phyloP scores from a whole-genome alignment of 345 rosid species.

The Citrus cavaleriei region DNA sequence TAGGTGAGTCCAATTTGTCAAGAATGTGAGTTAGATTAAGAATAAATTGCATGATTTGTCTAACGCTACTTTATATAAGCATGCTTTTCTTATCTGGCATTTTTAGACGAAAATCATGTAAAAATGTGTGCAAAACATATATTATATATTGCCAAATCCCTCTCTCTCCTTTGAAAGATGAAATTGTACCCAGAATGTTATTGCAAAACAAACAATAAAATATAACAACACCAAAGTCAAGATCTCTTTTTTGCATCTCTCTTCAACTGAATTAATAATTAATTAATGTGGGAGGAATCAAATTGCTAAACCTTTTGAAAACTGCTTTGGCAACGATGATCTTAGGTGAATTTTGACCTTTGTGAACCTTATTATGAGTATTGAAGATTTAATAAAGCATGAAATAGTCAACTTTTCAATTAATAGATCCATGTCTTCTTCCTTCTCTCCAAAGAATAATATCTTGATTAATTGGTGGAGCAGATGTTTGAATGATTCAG shows the following conservation, averaged over 20 bases:
- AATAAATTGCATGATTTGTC: not conserved
- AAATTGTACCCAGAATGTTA: constrained; percentile 1
- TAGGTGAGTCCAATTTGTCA: not conserved
- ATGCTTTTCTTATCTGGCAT: constrained; percentile 3
- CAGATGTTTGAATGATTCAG: constrained; percentile 15
- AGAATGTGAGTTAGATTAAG: not conserved
- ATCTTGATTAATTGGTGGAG: not conserved
- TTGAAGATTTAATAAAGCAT: not conserved
- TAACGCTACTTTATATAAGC: not conserved
- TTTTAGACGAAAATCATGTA: not conserved
- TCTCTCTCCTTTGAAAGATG: not conserved
- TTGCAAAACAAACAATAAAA: not conserved
- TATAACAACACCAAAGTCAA: constrained; percentile 1
- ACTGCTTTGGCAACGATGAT: not conserved
- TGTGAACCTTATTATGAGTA: not conserved
- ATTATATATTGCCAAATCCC: not conserved
- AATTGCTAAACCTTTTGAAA: constrained; percentile 4
- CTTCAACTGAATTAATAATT: constrained; percentile 8
- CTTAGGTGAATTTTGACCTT: constrained; percentile 15
- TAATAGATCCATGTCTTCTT: not conserved
- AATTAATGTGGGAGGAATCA: constrained; percentile 11
- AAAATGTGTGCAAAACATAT: not conserved
- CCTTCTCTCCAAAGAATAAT: constrained; percentile 2
- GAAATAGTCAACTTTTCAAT: constrained; percentile 16
- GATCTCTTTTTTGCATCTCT: not conserved